These are phyloP conservation scores for Lecanicillium sp. DNA, from an alignment of 2,329 filamentous ascomycete genomes.

Conservation along the genomic window DNA sequence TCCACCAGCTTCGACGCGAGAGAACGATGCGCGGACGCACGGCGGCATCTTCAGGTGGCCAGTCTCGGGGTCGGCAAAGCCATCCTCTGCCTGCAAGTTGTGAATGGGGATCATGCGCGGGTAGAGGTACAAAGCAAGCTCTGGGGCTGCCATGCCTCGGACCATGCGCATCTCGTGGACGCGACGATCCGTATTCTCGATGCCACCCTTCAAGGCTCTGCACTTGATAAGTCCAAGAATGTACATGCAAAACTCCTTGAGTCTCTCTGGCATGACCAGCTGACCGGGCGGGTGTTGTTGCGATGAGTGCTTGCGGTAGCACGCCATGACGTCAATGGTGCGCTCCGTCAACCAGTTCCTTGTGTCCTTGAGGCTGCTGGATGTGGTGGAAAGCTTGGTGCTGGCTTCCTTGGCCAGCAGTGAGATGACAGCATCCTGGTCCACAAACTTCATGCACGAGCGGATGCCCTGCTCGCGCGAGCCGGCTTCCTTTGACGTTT, in stretches of 20 bases:
- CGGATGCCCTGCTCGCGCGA: constrained; percentile 49
- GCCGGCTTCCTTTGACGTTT: constrained; percentile 40
- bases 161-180: constrained; percentile 90
- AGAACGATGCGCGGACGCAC: constrained; percentile 73
- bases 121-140: constrained; percentile 88
- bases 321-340: constrained; percentile 84
- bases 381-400: constrained; percentile 67
- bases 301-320: constrained; percentile 88
- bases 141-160: constrained; percentile 75
- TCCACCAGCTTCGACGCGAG: constrained; percentile 82
- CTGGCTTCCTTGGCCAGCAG: constrained; percentile 91
- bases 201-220: constrained; percentile 86
- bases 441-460: constrained; percentile 85
- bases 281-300: constrained; percentile 82
- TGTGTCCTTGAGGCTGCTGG: constrained; percentile 73
- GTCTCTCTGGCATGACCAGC: constrained; percentile 86
- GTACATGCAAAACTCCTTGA: constrained; percentile 97
- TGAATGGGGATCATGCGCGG: constrained; percentile 89
- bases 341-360: constrained; percentile 79
- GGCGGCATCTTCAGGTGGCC: constrained; percentile 82
- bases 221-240: constrained; percentile 85
- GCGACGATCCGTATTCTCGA: constrained; percentile 82
- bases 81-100: constrained; percentile 78
- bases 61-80: constrained; percentile 80
- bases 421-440: constrained; percentile 86